Conservation (phyloP, 2,329 filamentous ascomycete species). For the Fonsecaea monophora region DNA sequence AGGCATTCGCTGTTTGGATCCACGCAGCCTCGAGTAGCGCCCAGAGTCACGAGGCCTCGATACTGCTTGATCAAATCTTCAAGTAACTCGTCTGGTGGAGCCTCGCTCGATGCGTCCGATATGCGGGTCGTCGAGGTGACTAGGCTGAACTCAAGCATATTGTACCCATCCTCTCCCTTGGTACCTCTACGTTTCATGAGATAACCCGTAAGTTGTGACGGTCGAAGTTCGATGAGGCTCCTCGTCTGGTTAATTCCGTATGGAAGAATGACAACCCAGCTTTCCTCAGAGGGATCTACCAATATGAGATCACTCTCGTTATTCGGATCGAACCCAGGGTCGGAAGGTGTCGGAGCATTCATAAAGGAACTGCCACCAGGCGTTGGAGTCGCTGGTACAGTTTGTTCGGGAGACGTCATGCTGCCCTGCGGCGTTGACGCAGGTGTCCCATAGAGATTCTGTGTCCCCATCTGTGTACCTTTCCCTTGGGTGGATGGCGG, state of each 20-base stretch:
- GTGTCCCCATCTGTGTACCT: slow-evolving; percentile 6
- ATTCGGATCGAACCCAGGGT: slow-evolving; percentile 34
- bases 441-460: slow-evolving; percentile 38
- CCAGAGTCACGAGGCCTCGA: slow-evolving; percentile 53
- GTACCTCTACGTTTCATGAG: slow-evolving; percentile 54
- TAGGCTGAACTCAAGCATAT: slow-evolving; percentile 52
- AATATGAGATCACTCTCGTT: slow-evolving; percentile 63
- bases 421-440: slow-evolving; percentile 39
- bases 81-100: slow-evolving; percentile 44
- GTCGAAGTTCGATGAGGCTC: slow-evolving; percentile 49
- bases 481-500: slow-evolving; percentile 14
- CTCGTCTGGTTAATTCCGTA: slow-evolving; percentile 54
- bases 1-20: slow-evolving; percentile 50
- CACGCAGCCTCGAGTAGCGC: slow-evolving; percentile 51
- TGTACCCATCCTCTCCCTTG: slow-evolving; percentile 51
- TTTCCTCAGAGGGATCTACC: slow-evolving; percentile 65
- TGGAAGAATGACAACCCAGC: slow-evolving; percentile 64
- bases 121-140: slow-evolving; percentile 44
- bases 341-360: slow-evolving; percentile 40
- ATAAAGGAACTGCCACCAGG: slow-evolving; percentile 34
- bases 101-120: slow-evolving; percentile 10
- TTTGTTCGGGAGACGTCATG: slow-evolving; percentile 50
- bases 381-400: slow-evolving; percentile 49
- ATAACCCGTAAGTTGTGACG: slow-evolving; percentile 55
- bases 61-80: slow-evolving; percentile 54